Base-by-base conservation (phyloP, 345 rosid species). In the Microcos paniculata region DNA sequence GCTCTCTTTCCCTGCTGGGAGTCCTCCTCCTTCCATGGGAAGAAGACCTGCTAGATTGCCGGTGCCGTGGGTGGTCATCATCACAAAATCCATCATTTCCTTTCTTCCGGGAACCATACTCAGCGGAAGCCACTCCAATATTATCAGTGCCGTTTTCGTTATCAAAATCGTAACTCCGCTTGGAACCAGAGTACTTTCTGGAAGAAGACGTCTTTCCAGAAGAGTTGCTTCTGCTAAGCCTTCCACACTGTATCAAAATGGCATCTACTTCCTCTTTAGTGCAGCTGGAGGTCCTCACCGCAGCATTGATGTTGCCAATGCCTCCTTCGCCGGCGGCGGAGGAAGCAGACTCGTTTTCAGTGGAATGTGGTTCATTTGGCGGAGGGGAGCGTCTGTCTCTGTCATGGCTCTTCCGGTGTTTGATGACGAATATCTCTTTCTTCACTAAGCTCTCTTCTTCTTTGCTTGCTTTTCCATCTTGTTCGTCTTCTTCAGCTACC, bases 261-360 rank as follows among this genome's bases (percentile, higher is more conserved):
- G 98, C 98, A 56, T 96, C 97, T 24, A 96, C 97, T 77, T 93
- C 97, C 73, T 96, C 99, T 31, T 90, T 87, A 2, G 87, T 86
- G 75, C 92, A 85, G 78, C 85, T 87, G 11, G 93, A 87, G 2
- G 92, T 87, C 78, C 91, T 62, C 80, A 72, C 83, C 46, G 51
- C 42, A 4, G 40, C 46, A 31, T 61, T 67, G 45, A 51, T 80
- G 63, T 77, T 78, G 48, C 82, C 62, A 10, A 45, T 26, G 74
- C 83, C 83, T 66, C 82, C 84, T 40, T 74, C 81, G 26, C 72
- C 73, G 2, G 69, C 66, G 9, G 77, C 18, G 6, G 84, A 75
- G 28, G 73, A 40, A 24, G 71, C 65, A 15, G 53, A 71, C 19
- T 43, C 82, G 6, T 8, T 64, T 30, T 70, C 73, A 0, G 6